These are phyloP conservation scores for Asterophora lycoperdoides DNA, from an alignment of 768 basidiomycete species.

Conservation along the genomic window DNA sequence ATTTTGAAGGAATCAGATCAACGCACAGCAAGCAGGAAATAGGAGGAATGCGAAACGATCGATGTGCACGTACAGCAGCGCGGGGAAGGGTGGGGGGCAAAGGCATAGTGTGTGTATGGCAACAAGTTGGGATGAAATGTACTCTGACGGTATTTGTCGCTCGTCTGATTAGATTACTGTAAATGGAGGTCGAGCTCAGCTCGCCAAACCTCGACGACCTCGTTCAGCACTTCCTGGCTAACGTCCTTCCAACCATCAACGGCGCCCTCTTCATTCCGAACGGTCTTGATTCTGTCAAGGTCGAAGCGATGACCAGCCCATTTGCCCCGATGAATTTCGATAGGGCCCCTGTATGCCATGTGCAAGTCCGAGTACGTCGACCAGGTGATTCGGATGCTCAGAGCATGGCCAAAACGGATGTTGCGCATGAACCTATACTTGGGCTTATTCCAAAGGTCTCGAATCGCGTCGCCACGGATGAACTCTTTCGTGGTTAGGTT, in stretches of 20 bases:
- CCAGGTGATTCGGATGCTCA: neutral
- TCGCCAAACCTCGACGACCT: too few species aligned
- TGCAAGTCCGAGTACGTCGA: neutral
- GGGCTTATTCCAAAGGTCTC: neutral
- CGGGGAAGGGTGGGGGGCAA: too few species aligned
- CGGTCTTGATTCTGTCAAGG: neutral
- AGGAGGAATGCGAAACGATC: too few species aligned
- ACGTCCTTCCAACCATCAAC: neutral
- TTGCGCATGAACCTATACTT: neutral
- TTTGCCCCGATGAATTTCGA: neutral
- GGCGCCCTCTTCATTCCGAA: neutral
- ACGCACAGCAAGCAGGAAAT: too few species aligned
- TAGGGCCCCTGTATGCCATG: neutral
- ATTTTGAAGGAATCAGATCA: too few species aligned
- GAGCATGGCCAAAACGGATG: neutral
- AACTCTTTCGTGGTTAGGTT: neutral
- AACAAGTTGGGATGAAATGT: too few species aligned
- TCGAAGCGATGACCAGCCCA: conserved; percentile 1
- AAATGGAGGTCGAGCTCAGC: too few species aligned
- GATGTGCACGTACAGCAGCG: too few species aligned
- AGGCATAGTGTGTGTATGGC: too few species aligned
- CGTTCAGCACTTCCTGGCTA: neutral
- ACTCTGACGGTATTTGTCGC: too few species aligned
- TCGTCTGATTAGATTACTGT: too few species aligned
- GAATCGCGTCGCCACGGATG: neutral